Conservation (phyloP, 169 alveolate genomes). For the Besnoitia besnoiti region DNA sequence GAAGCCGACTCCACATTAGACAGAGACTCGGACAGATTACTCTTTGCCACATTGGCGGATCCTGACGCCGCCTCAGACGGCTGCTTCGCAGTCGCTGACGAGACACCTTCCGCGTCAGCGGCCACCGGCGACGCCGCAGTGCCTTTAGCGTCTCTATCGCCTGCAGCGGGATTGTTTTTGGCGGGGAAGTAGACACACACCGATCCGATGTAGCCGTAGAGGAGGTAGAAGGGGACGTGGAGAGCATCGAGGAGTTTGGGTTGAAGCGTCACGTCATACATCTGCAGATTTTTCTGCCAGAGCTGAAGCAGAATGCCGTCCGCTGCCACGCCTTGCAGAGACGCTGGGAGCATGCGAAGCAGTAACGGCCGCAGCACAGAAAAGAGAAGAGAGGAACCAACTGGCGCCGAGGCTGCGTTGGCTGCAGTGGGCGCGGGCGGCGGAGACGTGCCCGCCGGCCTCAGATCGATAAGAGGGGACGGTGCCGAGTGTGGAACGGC, state of each 20-base stretch:
- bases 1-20: too few relatives aligned
- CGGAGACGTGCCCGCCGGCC: not conserved
- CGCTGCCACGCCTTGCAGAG: constrained; percentile 29
- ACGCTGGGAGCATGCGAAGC: constrained; percentile 14
- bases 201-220: constrained; percentile 24
- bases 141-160: not conserved
- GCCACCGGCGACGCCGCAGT: not conserved
- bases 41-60: too few relatives aligned
- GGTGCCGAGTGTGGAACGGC: not conserved
- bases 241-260: not conserved
- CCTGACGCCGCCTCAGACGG: constrained; percentile 10
- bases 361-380: constrained; percentile 25
- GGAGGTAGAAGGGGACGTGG: constrained; percentile 26
- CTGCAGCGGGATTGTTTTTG: not conserved
- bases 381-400: not conserved
- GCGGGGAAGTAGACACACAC: not conserved
- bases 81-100: not conserved
- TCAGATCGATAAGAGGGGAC: not conserved
- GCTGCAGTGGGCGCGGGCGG: not conserved
- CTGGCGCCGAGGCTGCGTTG: not conserved
- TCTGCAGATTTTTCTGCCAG: not conserved
- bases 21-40: too few relatives aligned
- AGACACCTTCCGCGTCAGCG: not conserved
- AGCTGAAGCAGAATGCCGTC: not conserved
- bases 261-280: constrained; percentile 11